Evolutionary conservation across 495 filamentous ascomycete genomes (phyloP), one percentile per base, ranked within the genome.

Genomic region (Xylaria venustula): DNA sequence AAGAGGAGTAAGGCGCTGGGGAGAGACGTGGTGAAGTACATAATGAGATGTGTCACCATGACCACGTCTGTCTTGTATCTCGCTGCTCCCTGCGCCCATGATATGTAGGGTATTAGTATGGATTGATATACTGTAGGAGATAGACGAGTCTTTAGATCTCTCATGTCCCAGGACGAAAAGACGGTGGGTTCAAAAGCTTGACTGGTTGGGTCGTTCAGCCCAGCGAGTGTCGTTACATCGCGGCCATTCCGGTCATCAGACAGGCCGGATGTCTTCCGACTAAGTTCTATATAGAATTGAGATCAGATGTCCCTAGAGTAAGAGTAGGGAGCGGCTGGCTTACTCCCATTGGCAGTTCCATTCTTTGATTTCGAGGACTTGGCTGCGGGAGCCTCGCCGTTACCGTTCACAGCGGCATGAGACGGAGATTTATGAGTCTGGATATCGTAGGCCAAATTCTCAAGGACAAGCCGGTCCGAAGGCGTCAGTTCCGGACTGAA

Each of bases 41-140:
- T 74, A 11, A 92, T 67, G 2, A 93, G 76, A 73, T 93, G 90
- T 2, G 88, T 89, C 25, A 92, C 64, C 78, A 93, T 88, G 25
- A 93, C 83, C 19, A 92, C 87, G 68, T 91, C 88, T 5, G 86
- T 88, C 36, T 80, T 67, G 50, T 80, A 72, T 15, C 87, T 84
- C 7, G 87, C 84, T 17, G 88, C 73, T 2, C 61, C 64, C 30
- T 75, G 74, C 0, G 83, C 87, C 75, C 80, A 78, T 44, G 67
- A 64, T 54, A 82, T 71, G 64, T 89, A 90, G 2, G 84, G 83
- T 36, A 78, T 66, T 46, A 88, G 69, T 0, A 89, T 46, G 61
- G 75, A 78, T 48, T 72, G 63, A 60, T 79, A 74, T 17, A 87
- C 54, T 3, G 67, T 45, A 60, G 70, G 32, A 60, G 66, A 63